Base-by-base conservation (phyloP, 176 grass and related monocot species). In the Carex littledalei region DNA sequence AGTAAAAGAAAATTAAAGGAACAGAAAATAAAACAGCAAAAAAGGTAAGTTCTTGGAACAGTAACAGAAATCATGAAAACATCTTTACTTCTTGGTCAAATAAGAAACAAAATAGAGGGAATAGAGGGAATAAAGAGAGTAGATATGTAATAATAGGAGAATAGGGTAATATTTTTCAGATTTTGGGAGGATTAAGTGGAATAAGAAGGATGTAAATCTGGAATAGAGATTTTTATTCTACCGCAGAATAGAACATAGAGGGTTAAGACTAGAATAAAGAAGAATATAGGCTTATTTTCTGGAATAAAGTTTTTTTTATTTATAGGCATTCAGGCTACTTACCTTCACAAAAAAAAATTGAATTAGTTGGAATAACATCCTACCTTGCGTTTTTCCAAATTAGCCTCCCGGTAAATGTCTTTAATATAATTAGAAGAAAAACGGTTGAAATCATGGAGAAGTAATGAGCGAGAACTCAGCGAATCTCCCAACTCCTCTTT, bases 351-450 rank as follows among this genome's bases (percentile, higher is more conserved):
- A 35, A 35, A 35, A 72, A 16, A 41, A 72, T n/a, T 37, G 1
- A 43, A 55, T 70, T 75, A 75, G 11, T 20, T 75, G 22, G 71
- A 52, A 52, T 63, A 6, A 61, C 37, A 77, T 35, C 26, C 63
- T 91, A 98, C 95, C 95, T 91, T 91, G 68, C 92, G 89, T 87
- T 90, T 98, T 80, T 94, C 91, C 91, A 94, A 93, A 88, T 98
- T 98, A 76, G 92, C 92, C 83, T 90, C 67, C 88, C 92, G 93
- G 80, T 90, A 92, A 87, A 98, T 82, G 87, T 94, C 81, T 39
- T 69, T 72, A 34, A 80, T 88, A 85, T 90, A 90, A 80, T 90
- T 79, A 2, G 86, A 91, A 80, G 79, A 84, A 56, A 66, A 90
- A 86, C 84, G 87, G 52, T 62, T 80, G 60, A 63, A 86, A 78